Evolutionary conservation across 2,329 filamentous ascomycete species (phyloP).

Genomic region (Blastomyces percursus): DNA sequence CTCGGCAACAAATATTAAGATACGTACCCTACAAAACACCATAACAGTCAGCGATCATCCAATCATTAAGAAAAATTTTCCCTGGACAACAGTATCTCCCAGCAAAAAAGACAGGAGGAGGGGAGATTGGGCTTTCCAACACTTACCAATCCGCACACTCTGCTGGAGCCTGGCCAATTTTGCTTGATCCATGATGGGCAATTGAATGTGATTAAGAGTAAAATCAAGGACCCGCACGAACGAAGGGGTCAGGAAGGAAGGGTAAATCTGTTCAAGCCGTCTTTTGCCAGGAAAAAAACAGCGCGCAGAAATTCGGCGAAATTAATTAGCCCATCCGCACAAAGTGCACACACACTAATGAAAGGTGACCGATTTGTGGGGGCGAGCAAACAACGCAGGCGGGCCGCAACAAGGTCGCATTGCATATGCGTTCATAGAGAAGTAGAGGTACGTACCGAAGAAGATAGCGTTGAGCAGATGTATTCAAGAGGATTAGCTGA

Average conservation of each 20-base stretch:
- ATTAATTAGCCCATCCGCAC: neutral
- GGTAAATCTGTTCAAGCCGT: slow-evolving; percentile 1
- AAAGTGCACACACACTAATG: neutral
- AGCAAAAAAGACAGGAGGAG: neutral
- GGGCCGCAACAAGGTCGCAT: neutral
- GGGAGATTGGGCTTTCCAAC: neutral
- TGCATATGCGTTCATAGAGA: neutral
- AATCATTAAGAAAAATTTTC: neutral
- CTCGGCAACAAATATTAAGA: neutral
- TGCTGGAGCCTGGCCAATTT: slow-evolving; percentile 57
- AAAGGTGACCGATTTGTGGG: slow-evolving; percentile 1
- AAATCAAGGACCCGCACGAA: neutral
- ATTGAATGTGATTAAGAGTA: neutral
- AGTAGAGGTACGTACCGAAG: neutral
- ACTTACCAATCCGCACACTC: slow-evolving; percentile 60
- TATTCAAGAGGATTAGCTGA: neutral
- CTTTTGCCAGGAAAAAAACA: neutral
- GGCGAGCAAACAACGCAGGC: neutral
- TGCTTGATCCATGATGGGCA: slow-evolving; percentile 50
- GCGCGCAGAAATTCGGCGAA: neutral
- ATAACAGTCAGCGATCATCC: slow-evolving; percentile 14
- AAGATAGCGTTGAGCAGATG: neutral
- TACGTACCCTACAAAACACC: slow-evolving; percentile 21
- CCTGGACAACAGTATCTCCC: neutral
- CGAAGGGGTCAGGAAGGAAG: neutral